Evolutionary conservation across 345 rosid genomes (phyloP), one percentile per base, ranked within the genome.

Genomic region (Eucalyptus albens): DNA sequence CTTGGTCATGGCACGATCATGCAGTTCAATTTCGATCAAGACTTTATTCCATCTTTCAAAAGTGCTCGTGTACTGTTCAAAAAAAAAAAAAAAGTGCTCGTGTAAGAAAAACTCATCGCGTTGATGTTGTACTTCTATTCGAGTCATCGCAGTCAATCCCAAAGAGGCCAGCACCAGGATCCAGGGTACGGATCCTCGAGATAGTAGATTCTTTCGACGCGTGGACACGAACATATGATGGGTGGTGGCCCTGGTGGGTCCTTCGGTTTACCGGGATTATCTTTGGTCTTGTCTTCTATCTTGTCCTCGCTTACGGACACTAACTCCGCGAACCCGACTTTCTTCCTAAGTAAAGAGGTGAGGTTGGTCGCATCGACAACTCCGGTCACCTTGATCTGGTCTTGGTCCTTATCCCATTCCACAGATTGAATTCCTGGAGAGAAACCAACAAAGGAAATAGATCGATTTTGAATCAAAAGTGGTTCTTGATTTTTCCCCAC

Each of bases 281-380:
- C 44, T 17, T 9, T 1, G 7, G 2, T 17, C 37, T 65, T 33
- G 9, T n/a, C 40, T n/a, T 0, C 33, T 1, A 4, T 4, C 40
- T 65, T 65, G 77, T 15, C 11, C 77, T 65, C 77, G 13, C 26
- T 69, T 6, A 69, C 82, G 7, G 81, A 69, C 13, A n/a, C 81
- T 9, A 69, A 53, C 13, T 69, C 26, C 13, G 81, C 44, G 24
- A 69, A 33, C 81, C 44, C 81, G 12, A 69, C 81, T 69, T 69
- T 69, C 81, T 69, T 69, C 81, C 81, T 69, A 19, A 69, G 81
- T 21, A 33, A 17, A 17, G 81, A 17, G 44, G 26, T 17, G 81
- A 69, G 44, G 26, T 69, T 5, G 24, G 3, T 21, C 4, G 26
- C 81, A 11, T 69, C 81, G 13, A 69, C 81, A 17, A 5, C 81